phyloP scores from a whole-genome alignment of 768 basidiomycete species.

The Mycena alexandri region DNA sequence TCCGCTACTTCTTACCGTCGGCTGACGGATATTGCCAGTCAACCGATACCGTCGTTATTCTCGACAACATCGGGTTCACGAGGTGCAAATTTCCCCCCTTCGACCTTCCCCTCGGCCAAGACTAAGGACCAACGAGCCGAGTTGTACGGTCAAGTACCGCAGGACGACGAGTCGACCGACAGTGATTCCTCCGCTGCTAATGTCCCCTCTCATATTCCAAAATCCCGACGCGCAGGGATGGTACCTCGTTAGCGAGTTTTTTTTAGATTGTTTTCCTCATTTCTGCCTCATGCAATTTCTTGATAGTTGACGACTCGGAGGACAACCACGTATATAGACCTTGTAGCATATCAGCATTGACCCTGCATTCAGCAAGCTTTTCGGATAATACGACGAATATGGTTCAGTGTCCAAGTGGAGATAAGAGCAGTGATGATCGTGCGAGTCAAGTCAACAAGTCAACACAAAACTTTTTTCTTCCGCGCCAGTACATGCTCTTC shows the following conservation, averaged over 20 bases:
- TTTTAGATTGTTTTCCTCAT: too few relatives aligned
- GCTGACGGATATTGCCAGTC: constrained; percentile 68
- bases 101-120: constrained; percentile 42
- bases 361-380: too few relatives aligned
- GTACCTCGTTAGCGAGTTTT: background rate
- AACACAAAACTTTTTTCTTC: too few relatives aligned
- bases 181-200: constrained; percentile 52
- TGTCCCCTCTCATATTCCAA: constrained; percentile 71
- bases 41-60: constrained; percentile 45
- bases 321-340: too few relatives aligned
- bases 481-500: constrained; percentile 76
- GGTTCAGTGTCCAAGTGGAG: too few relatives aligned
- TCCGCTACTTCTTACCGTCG: constrained; percentile 53
- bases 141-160: constrained; percentile 51
- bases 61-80: constrained; percentile 46
- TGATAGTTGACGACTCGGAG: background rate
- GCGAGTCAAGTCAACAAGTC: too few relatives aligned
- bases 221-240: constrained; percentile 64
- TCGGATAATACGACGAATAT: too few relatives aligned
- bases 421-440: too few relatives aligned
- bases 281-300: background rate
- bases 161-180: constrained; percentile 54
- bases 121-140: constrained; percentile 46
- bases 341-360: too few relatives aligned
- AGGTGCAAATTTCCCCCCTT: constrained; percentile 36